Evolutionary conservation across 352 stramenopile genomes (phyloP), one percentile per base, ranked within the genome.

Genomic region (Globisporangium heterothallicum): DNA sequence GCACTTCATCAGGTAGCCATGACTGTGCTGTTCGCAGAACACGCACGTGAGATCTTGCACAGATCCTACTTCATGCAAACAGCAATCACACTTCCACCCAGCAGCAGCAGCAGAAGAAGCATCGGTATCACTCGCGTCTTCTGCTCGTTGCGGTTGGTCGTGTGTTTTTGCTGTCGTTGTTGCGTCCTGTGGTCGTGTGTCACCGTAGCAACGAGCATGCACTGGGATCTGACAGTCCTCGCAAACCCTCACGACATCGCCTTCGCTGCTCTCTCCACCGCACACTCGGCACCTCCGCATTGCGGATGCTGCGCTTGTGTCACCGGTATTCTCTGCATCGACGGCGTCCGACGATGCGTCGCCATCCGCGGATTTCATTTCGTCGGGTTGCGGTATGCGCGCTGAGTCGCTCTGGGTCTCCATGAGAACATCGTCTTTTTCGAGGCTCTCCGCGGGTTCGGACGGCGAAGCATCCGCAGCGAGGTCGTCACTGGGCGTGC

Each of bases 51-150:
- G 47, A 41, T 42, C 25, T 16, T 32, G 3, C n/a, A 36, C 52
- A 36, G 45, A 22, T 54, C 32, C 51, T 21, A 74, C 66, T 10
- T 36, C 47, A 21, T 40, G 55, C 42, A 36, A 25, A 35, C 73
- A 84, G 50, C 60, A 74, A 49, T 82, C 73, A 49, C 73, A 84
- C 13, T 49, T 56, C 73, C 73, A 84, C 3, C 16, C 34, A 4
- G 32, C 32, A 38, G 6, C 32, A 38, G n/a, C n/a, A n/a, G n/a
- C n/a, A n/a, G n/a, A n/a, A n/a, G n/a, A n/a, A n/a, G n/a, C n/a
- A n/a, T n/a, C 32, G 10, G 2, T n/a, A 16, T 38, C 32, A 38
- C 12, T 8, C n/a, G 32, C n/a, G 6, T 34, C 44, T 13, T 12
- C n/a, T 36, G 2, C 22, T 27, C 9, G 22, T 24, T 13, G 13